These are phyloP conservation scores for Arthrinium puccinioides DNA, from an alignment of 2,329 filamentous ascomycete species.

Conservation along the genomic window DNA sequence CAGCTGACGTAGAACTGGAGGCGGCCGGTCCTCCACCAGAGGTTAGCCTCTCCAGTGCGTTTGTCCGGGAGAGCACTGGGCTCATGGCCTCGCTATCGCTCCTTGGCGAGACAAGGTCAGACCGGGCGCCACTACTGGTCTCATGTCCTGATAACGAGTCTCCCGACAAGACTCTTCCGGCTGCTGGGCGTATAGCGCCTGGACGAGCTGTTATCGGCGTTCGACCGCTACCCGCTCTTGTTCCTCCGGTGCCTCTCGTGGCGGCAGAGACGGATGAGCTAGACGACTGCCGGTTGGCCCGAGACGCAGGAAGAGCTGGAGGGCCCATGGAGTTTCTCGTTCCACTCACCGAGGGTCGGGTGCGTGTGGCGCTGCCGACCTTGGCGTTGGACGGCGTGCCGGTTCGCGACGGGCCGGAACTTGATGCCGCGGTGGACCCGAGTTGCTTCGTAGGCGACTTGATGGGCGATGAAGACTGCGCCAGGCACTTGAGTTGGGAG, in stretches of 20 bases:
- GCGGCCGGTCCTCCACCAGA: conserved; percentile 13
- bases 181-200: conserved; percentile 26
- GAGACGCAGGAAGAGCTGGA: conserved; percentile 41
- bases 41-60: conserved; percentile 45
- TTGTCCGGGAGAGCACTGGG: conserved; percentile 42
- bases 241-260: conserved; percentile 18
- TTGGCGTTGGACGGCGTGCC: conserved; percentile 54
- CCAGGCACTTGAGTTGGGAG: background rate
- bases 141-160: conserved; percentile 38
- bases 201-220: conserved; percentile 19
- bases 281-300: conserved; percentile 36
- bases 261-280: conserved; percentile 31
- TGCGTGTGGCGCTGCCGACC: conserved; percentile 34
- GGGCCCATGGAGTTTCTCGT: conserved; percentile 62
- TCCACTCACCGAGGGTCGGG: conserved; percentile 47
- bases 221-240: conserved; percentile 31
- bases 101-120: conserved; percentile 39
- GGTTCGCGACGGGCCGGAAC: conserved; percentile 53
- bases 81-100: conserved; percentile 45
- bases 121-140: conserved; percentile 25
- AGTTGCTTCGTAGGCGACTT: conserved; percentile 77
- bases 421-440: conserved; percentile 43
- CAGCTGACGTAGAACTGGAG: conserved; percentile 18
- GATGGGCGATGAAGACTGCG: conserved; percentile 54
- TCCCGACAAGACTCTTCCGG: conserved; percentile 36